Evolutionary conservation across 1,284 basidiomycete species (phyloP).

Genomic region (Marasmius fiardii): DNA sequence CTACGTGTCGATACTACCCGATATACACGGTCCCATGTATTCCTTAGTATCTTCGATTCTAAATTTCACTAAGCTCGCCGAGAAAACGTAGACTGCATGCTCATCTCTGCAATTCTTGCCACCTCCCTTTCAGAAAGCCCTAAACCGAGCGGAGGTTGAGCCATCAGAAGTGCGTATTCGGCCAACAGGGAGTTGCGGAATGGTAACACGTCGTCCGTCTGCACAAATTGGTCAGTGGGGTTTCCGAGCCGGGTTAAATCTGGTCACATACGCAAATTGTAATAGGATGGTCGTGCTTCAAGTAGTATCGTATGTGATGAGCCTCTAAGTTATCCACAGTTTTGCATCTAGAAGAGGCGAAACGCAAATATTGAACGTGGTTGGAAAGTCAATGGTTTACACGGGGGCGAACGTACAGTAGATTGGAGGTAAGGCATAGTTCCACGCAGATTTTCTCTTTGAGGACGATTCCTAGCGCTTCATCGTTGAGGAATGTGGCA

Average conservation of each 20-base stretch:
- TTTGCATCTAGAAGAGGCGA: slow-evolving; percentile 48
- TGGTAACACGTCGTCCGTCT: slow-evolving; percentile 82
- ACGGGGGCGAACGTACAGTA: slow-evolving; percentile 46
- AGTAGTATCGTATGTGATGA: slow-evolving; percentile 71
- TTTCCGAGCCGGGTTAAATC: background rate
- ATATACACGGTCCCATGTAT: too few species aligned
- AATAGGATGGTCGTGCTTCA: slow-evolving; percentile 63
- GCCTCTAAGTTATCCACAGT: slow-evolving; percentile 60
- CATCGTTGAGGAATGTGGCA: slow-evolving; percentile 73
- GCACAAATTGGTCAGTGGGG: slow-evolving; percentile 5
- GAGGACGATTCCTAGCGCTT: slow-evolving; percentile 54
- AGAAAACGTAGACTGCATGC: slow-evolving; percentile 51
- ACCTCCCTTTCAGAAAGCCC: slow-evolving; percentile 63
- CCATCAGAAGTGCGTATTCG: slow-evolving; percentile 77
- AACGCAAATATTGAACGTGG: background rate
- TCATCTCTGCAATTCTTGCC: slow-evolving; percentile 53
- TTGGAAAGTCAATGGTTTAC: too few species aligned
- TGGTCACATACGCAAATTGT: slow-evolving; percentile 66
- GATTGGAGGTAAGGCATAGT: slow-evolving; percentile 80
- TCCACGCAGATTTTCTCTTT: slow-evolving; percentile 63
- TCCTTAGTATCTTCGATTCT: background rate
- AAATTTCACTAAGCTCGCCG: too few species aligned
- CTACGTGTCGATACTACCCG: too few species aligned
- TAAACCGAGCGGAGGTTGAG: slow-evolving; percentile 61
- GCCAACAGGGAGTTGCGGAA: slow-evolving; percentile 70